These are phyloP conservation scores for Lentinula sp. DNA, from an alignment of 768 basidiomycete species.

Conservation along the genomic window DNA sequence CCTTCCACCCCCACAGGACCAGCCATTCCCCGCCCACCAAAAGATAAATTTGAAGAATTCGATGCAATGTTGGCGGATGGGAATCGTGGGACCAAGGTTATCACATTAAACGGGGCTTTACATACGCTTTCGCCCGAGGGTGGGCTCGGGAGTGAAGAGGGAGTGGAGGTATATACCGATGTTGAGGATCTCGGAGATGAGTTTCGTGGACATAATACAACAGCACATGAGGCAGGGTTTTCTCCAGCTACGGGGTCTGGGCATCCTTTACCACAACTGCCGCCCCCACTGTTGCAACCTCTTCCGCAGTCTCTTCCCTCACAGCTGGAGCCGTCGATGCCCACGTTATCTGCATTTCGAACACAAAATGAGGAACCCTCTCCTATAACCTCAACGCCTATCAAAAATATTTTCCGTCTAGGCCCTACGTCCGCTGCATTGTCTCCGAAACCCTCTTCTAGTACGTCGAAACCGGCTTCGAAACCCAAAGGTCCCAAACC, in stretches of 20 bases:
- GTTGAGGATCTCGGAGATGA: neutral
- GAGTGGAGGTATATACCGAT: neutral
- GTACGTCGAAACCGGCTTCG: neutral
- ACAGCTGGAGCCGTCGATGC: neutral
- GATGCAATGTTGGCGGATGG: neutral
- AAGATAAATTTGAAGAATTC: neutral
- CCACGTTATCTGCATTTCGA: neutral
- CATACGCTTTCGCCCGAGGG: neutral
- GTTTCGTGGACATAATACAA: neutral
- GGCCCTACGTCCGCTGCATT: neutral
- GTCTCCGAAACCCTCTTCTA: neutral
- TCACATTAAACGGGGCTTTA: conserved; percentile 24
- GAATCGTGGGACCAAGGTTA: conserved; percentile 31
- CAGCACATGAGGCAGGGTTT: neutral
- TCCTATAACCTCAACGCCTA: neutral
- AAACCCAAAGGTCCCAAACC: conserved; percentile 9
- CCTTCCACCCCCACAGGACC: neutral
- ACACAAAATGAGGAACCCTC: neutral
- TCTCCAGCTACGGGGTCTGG: neutral
- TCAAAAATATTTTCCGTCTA: neutral
- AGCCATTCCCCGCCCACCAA: neutral
- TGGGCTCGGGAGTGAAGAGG: neutral
- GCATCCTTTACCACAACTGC: neutral
- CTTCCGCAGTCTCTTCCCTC: neutral
- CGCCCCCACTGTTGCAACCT: neutral